Evolutionary conservation across 2,329 filamentous ascomycete genomes (phyloP).

Genomic region (Fusarium anguioides): DNA sequence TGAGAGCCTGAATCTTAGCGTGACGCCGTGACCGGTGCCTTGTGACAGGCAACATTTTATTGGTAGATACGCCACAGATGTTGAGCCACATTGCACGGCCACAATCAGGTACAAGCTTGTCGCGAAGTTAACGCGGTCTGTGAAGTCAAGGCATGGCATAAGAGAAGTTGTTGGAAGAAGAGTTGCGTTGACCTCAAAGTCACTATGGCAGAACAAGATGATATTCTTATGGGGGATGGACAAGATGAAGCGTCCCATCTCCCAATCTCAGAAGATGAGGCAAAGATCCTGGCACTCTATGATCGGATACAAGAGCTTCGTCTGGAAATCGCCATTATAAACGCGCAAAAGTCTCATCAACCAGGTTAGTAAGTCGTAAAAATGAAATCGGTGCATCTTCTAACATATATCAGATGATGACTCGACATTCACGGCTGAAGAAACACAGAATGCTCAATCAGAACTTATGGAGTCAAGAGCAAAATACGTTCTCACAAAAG

Average conservation of each 20-base stretch:
- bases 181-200: not conserved
- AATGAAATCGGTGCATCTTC: not conserved
- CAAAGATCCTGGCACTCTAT: conserved; percentile 74
- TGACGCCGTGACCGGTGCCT: conserved; percentile 50
- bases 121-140: conserved; percentile 18
- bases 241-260: conserved; percentile 55
- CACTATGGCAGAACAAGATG: conserved; percentile 46
- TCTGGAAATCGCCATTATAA: conserved; percentile 76
- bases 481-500: conserved; percentile 75
- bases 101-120: conserved; percentile 3
- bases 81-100: conserved; percentile 34
- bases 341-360: conserved; percentile 56
- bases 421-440: conserved; percentile 58
- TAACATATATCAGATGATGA: conserved; percentile 33
- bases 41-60: conserved; percentile 45
- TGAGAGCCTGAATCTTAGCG: conserved; percentile 45
- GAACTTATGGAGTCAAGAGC: conserved; percentile 77
- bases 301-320: conserved; percentile 77
- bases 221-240: conserved; percentile 44
- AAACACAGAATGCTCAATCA: conserved; percentile 68
- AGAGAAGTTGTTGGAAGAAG: not conserved
- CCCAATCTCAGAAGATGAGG: conserved; percentile 73
- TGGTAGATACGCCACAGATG: conserved; percentile 31
- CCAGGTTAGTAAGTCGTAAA: conserved; percentile 46
- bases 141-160: not conserved